Percentiles rank a stretch among this genome's conserved stretches.
phyloP scores from a whole-genome alignment of 1,284 basidiomycete species.

The Ganoderma lingzhi region DNA sequence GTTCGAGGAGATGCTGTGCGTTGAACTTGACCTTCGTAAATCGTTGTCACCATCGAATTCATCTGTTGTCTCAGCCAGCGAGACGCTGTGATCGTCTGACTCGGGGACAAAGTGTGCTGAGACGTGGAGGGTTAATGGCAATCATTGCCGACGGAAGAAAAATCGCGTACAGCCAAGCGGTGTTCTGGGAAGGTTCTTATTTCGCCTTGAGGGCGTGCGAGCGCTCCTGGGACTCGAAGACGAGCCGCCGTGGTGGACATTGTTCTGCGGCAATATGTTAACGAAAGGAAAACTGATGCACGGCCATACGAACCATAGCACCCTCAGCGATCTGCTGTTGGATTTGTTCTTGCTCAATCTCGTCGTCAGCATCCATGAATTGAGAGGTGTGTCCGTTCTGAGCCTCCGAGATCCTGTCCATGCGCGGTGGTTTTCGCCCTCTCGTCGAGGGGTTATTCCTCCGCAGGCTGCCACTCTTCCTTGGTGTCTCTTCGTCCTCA shows the following conservation, averaged over 20 bases:
- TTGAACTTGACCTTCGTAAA: slow-evolving; percentile 55
- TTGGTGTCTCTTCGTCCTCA: slow-evolving; percentile 51
- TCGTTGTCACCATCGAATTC: slow-evolving; percentile 51
- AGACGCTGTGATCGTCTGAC: slow-evolving; percentile 27
- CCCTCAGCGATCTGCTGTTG: slow-evolving; percentile 84
- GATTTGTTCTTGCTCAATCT: slow-evolving; percentile 85
- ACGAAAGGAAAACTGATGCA: slow-evolving; percentile 30
- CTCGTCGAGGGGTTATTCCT: slow-evolving; percentile 46
- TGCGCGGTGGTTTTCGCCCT: slow-evolving; percentile 42
- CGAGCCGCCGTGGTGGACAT: slow-evolving; percentile 59
- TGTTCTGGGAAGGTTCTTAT: slow-evolving; percentile 45
- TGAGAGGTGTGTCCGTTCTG: slow-evolving; percentile 74
- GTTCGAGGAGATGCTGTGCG: slow-evolving; percentile 55
- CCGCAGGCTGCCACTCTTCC: slow-evolving; percentile 58
- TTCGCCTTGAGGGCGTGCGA: slow-evolving; percentile 65
- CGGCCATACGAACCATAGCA: slow-evolving; percentile 60
- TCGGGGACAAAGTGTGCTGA: slow-evolving; percentile 31
- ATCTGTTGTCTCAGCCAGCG: slow-evolving; percentile 40
- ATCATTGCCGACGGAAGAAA: slow-evolving; percentile 30
- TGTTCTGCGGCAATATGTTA: slow-evolving; percentile 50
- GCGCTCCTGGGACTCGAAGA: slow-evolving; percentile 72
- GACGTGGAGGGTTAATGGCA: background rate
- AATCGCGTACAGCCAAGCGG: slow-evolving; percentile 39
- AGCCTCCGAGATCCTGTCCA: slow-evolving; percentile 50
- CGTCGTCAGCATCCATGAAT: slow-evolving; percentile 92